phyloP scores from a whole-genome alignment of 1,284 basidiomycete genomes.

The Ustilago cynodontis region DNA sequence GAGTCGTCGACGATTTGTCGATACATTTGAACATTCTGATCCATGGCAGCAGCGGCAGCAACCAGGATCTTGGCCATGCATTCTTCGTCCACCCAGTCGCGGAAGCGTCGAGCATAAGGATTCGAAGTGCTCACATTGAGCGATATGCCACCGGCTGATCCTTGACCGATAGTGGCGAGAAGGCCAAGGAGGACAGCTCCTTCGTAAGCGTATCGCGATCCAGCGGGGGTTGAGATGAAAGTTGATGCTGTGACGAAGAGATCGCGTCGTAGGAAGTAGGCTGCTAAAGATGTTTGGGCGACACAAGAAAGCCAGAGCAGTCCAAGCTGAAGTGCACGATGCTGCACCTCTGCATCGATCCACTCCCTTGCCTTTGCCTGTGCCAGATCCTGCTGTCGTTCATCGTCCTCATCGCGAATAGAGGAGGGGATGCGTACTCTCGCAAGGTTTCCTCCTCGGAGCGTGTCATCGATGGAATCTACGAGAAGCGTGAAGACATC shows the following conservation, averaged over 20 bases:
- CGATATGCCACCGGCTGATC: slow-evolving; percentile 28
- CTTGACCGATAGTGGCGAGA: slow-evolving; percentile 63
- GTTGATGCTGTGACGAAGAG: slow-evolving; percentile 56
- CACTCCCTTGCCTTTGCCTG: slow-evolving; percentile 38
- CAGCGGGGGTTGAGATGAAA: slow-evolving; percentile 34
- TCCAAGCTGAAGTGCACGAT: slow-evolving; percentile 55
- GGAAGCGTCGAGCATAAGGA: slow-evolving; percentile 50
- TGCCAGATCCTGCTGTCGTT: slow-evolving; percentile 24
- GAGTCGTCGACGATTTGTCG: slow-evolving; percentile 46
- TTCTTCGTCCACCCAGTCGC: slow-evolving; percentile 55
- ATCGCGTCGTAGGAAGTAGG: slow-evolving; percentile 65
- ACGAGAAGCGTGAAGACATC: slow-evolving; percentile 63
- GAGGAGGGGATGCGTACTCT: slow-evolving; percentile 41
- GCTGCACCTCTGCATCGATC: slow-evolving; percentile 49
- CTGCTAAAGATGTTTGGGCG: slow-evolving; percentile 56
- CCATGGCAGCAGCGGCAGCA: slow-evolving; percentile 37
- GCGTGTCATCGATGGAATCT: slow-evolving; percentile 54
- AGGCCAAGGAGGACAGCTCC: slow-evolving; percentile 59
- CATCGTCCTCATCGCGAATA: slow-evolving; percentile 24
- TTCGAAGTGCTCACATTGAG: slow-evolving; percentile 49
- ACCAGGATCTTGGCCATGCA: slow-evolving; percentile 49
- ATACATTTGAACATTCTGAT: slow-evolving; percentile 35
- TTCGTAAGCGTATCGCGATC: slow-evolving; percentile 56
- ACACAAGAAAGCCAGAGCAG: slow-evolving; percentile 58
- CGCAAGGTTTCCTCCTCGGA: slow-evolving; percentile 48